phyloP scores from a whole-genome alignment of 2,329 filamentous ascomycete genomes.

The Knufia petricola region DNA sequence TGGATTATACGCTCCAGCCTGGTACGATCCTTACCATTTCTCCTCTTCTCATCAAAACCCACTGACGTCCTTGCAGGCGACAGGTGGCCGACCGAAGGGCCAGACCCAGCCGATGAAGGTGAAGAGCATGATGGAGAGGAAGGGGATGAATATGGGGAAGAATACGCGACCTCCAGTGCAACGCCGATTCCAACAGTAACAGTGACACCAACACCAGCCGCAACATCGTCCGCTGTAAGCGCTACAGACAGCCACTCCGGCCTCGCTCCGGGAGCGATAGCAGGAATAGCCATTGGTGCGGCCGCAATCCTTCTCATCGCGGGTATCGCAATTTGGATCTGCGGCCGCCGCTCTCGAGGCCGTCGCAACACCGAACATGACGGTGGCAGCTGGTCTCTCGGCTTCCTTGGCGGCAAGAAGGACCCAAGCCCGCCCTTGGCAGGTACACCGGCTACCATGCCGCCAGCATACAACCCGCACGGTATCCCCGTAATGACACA shows the following conservation, averaged over 20 bases:
- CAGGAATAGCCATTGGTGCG: constrained; percentile 10
- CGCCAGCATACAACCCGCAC: neutral
- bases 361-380: neutral
- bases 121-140: neutral
- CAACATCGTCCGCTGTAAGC: neutral
- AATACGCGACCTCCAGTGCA: neutral
- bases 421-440: neutral
- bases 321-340: constrained; percentile 1
- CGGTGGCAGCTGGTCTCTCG: neutral
- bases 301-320: constrained; percentile 6
- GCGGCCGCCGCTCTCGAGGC: constrained; percentile 1
- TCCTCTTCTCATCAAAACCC: neutral
- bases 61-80: neutral
- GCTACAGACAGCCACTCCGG: neutral
- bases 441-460: neutral
- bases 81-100: neutral
- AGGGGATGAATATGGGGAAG: no score
- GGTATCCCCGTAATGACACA: neutral
- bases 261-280: constrained; percentile 7
- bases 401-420: neutral
- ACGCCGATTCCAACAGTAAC: neutral
- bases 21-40: constrained; percentile 1
- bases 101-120: neutral
- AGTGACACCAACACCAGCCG: neutral
- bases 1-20: constrained; percentile 7